phyloP scores from a whole-genome alignment of 2,329 filamentous ascomycete species.

The Tolypocladium album region DNA sequence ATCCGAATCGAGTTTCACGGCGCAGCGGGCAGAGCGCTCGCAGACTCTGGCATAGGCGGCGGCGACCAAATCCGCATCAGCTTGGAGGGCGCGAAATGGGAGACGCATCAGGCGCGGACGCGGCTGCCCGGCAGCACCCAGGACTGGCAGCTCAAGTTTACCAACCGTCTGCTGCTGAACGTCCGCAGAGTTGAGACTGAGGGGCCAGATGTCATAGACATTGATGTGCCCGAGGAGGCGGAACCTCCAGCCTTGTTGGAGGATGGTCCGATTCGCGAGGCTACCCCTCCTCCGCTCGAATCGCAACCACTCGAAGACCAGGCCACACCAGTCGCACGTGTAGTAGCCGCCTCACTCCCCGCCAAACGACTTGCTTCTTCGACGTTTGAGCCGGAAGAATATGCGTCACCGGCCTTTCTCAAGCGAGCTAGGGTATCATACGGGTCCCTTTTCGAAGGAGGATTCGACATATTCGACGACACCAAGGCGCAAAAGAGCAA shows the following conservation, averaged over 20 bases:
- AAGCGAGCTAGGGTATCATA: conserved; percentile 62
- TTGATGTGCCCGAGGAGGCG: conserved; percentile 27
- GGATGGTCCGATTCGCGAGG: neutral
- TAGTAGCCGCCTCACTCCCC: conserved; percentile 8
- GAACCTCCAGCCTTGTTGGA: conserved; percentile 4
- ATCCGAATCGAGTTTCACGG: conserved; percentile 68
- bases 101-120: conserved; percentile 36
- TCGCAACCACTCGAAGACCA: neutral
- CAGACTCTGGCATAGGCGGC: conserved; percentile 58
- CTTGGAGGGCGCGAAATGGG: conserved; percentile 59
- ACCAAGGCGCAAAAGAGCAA: conserved; percentile 22
- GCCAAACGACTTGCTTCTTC: conserved; percentile 23
- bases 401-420: conserved; percentile 69
- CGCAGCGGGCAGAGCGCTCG: conserved; percentile 57
- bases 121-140: conserved; percentile 39
- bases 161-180: conserved; percentile 35
- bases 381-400: conserved; percentile 39
- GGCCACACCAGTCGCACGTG: conserved; percentile 2
- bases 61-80: conserved; percentile 65
- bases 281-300: neutral
- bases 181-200: conserved; percentile 30
- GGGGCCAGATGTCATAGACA: conserved; percentile 37
- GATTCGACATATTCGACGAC: conserved; percentile 61
- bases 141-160: conserved; percentile 50
- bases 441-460: conserved; percentile 52